A percentile compares a stretch with the other conserved stretches of the same genome.
phyloP scores from a whole-genome alignment of 2,329 filamentous ascomycete species.

The Trichoderma simmonsii region DNA sequence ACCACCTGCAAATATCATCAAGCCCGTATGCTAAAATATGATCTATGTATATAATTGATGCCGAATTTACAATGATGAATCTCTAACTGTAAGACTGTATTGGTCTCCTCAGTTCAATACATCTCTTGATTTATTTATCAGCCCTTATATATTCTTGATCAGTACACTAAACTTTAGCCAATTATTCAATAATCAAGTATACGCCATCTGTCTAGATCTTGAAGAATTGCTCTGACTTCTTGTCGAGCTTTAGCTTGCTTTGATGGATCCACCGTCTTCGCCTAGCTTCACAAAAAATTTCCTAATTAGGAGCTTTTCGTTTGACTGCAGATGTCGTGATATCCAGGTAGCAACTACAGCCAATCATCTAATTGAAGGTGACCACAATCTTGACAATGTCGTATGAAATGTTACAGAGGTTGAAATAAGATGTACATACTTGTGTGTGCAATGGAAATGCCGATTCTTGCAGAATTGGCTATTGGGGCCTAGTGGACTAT shows the following conservation, averaged over 20 bases:
- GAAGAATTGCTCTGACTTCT: background rate
- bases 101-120: background rate
- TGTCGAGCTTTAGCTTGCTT: background rate
- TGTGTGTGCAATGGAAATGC: no score
- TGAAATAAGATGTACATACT: no score
- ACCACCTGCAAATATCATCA: background rate
- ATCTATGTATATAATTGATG: background rate
- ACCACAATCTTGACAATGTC: background rate
- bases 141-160: background rate
- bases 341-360: background rate
- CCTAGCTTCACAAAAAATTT: constrained; percentile 1
- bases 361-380: background rate
- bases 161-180: fast-evolving
- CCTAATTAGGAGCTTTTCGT: constrained; percentile 8
- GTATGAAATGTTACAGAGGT: background rate
- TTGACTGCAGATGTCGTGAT: constrained; percentile 10
- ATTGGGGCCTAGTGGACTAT: background rate
- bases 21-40: background rate
- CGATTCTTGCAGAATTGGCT: background rate
- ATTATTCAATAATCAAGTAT: background rate
- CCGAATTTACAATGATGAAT: background rate
- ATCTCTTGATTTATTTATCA: no score
- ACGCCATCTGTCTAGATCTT: background rate
- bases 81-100: background rate
- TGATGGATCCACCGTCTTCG: background rate